These are phyloP conservation scores for Leonotis leonurus DNA, from an alignment of 257 asterid genomes.

Conservation along the genomic window DNA sequence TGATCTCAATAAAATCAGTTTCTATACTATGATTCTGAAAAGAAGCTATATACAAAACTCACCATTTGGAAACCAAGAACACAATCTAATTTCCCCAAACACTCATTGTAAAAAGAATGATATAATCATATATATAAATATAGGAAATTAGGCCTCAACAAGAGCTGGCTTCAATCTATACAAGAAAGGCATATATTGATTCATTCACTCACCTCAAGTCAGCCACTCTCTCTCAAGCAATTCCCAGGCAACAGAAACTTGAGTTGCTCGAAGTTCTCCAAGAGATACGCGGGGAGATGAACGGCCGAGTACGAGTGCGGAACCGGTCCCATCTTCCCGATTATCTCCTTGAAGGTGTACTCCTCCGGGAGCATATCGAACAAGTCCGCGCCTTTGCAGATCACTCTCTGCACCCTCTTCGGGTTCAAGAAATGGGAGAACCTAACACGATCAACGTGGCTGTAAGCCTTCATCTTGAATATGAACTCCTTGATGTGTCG, in stretches of 20 bases:
- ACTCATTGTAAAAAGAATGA: slow-evolving; percentile 26
- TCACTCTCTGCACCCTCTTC: slow-evolving; percentile 62
- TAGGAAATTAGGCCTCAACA: slow-evolving; percentile 31
- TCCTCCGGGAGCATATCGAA: slow-evolving; percentile 92
- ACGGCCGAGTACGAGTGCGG: slow-evolving; percentile 79
- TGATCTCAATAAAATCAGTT: not conserved
- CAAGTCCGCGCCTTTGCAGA: slow-evolving; percentile 69
- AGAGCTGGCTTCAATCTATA: slow-evolving; percentile 38
- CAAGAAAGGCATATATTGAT: slow-evolving; percentile 2
- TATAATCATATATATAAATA: slow-evolving; percentile 23
- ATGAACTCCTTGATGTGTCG: slow-evolving; percentile 55
- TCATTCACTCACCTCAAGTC: slow-evolving; percentile 21
- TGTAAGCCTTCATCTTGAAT: slow-evolving; percentile 83
- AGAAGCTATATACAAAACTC: slow-evolving; percentile 32
- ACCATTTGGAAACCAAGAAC: slow-evolving; percentile 35
- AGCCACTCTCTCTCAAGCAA: slow-evolving; percentile 66
- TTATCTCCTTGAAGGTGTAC: slow-evolving; percentile 68
- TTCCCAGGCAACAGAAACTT: slow-evolving; percentile 75
- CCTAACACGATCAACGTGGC: slow-evolving; percentile 71
- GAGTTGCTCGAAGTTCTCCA: slow-evolving; percentile 59
- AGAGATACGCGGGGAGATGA: slow-evolving; percentile 72
- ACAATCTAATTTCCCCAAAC: slow-evolving; percentile 19
- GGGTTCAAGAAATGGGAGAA: slow-evolving; percentile 64
- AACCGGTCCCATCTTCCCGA: slow-evolving; percentile 77
- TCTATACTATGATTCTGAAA: too few relatives aligned